phyloP scores from a whole-genome alignment of 2,329 filamentous ascomycete genomes.

The Exutisphaerella laricina region DNA sequence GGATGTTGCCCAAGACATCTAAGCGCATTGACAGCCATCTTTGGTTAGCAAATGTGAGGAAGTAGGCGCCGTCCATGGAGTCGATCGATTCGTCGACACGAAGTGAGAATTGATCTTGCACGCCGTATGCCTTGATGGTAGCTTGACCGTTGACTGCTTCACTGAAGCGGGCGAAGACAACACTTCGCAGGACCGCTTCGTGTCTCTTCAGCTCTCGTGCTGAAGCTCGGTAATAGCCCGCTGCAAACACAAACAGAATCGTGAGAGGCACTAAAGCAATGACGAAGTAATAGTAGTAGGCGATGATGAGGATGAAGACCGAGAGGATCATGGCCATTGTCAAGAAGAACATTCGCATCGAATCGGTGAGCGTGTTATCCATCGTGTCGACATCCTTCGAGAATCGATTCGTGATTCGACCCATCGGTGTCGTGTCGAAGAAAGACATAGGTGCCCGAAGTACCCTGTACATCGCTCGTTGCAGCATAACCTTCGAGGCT shows the following conservation, averaged over 20 bases:
- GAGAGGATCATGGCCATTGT: constrained; percentile 76
- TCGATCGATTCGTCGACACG: constrained; percentile 72
- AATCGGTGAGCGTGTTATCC: constrained; percentile 81
- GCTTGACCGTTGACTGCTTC: constrained; percentile 81
- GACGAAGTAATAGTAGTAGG: constrained; percentile 88
- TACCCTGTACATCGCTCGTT: constrained; percentile 70
- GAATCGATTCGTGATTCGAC: constrained; percentile 93
- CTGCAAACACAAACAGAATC: constrained; percentile 71
- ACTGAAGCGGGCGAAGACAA: constrained; percentile 83
- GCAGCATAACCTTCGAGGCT: constrained; percentile 75
- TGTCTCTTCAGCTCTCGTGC: constrained; percentile 93
- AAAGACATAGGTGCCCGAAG: constrained; percentile 72
- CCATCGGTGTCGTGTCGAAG: constrained; percentile 93
- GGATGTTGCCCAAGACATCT: constrained; percentile 72
- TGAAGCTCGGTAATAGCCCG: constrained; percentile 83
- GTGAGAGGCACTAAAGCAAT: constrained; percentile 65
- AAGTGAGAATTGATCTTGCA: constrained; percentile 66
- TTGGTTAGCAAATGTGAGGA: constrained; percentile 91
- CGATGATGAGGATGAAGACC: constrained; percentile 84
- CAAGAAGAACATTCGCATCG: constrained; percentile 87
- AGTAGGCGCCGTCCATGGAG: constrained; percentile 91
- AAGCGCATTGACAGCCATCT: constrained; percentile 84
- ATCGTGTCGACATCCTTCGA: constrained; percentile 93
- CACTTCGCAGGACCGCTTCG: constrained; percentile 80
- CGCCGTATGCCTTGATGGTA: constrained; percentile 82